These are phyloP conservation scores for Pseudofabraea citricarpa DNA, from an alignment of 2,329 filamentous ascomycete genomes.

Conservation along the genomic window DNA sequence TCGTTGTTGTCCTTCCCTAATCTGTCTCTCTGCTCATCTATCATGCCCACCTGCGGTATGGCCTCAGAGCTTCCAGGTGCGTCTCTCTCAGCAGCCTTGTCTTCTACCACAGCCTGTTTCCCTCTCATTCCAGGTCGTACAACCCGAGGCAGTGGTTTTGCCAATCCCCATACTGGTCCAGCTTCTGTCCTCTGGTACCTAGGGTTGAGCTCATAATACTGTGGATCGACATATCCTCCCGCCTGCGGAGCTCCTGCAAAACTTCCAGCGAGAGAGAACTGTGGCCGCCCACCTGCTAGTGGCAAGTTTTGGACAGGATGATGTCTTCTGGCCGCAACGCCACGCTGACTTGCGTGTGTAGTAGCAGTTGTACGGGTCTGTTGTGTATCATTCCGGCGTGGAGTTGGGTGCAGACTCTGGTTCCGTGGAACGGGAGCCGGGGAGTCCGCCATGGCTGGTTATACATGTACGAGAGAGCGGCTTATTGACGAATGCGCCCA, in stretches of 20 bases:
- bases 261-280: not conserved
- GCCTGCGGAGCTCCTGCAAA: not conserved
- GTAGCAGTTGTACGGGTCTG: too few relatives aligned
- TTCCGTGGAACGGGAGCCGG: too few relatives aligned
- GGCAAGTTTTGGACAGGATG: not conserved
- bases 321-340: not conserved
- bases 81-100: conserved; percentile 4
- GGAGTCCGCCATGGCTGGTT: too few relatives aligned
- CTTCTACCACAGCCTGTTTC: conserved; percentile 5
- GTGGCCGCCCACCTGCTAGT: not conserved
- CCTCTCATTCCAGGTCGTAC: conserved; percentile 11
- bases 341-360: not conserved
- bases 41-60: conserved; percentile 13
- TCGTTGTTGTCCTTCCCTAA: conserved; percentile 4
- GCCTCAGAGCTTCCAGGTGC: conserved; percentile 6
- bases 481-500: too few relatives aligned
- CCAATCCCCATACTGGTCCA: conserved; percentile 13
- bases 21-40: conserved; percentile 8
- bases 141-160: conserved; percentile 14
- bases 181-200: conserved; percentile 9
- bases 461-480: too few relatives aligned
- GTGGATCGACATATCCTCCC: conserved; percentile 8
- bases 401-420: too few relatives aligned
- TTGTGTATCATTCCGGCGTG: too few relatives aligned
- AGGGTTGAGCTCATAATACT: conserved; percentile 13